These are phyloP conservation scores for Marvania coccoides DNA, from an alignment of 139 green algal species.

Conservation along the genomic window DNA sequence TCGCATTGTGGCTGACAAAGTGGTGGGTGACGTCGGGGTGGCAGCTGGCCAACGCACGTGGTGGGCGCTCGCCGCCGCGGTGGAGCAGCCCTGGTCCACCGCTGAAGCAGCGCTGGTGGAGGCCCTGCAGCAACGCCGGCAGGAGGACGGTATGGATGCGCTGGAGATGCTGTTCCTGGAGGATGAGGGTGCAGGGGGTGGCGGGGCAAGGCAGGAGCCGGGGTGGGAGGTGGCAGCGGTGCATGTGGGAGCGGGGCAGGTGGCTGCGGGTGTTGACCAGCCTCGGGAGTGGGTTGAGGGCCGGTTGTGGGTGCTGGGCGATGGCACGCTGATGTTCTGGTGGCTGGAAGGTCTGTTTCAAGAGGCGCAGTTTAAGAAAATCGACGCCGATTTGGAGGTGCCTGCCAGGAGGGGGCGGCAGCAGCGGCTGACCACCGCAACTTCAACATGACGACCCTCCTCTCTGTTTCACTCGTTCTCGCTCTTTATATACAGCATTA, in stretches of 20 bases:
- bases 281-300: slow-evolving; percentile 2
- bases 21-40: background rate
- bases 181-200: background rate
- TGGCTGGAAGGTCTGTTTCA: slow-evolving; percentile 5
- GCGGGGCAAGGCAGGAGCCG: background rate
- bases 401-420: too few relatives aligned
- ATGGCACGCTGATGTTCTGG: background rate
- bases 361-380: background rate
- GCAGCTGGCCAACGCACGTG: background rate
- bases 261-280: background rate
- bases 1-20: slow-evolving; percentile 8
- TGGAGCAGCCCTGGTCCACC: background rate
- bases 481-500: too few relatives aligned
- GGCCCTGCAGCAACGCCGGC: background rate
- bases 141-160: background rate
- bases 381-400: background rate
- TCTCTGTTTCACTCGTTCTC: too few relatives aligned
- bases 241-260: background rate
- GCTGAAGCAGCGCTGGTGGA: background rate
- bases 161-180: background rate
- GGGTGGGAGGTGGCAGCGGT: background rate
- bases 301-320: slow-evolving; percentile 1
- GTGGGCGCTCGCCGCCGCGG: background rate
- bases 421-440: too few relatives aligned
- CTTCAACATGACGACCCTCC: too few relatives aligned